phyloP scores from a whole-genome alignment of 495 filamentous ascomycete species.

The Penicillium fimorum region DNA sequence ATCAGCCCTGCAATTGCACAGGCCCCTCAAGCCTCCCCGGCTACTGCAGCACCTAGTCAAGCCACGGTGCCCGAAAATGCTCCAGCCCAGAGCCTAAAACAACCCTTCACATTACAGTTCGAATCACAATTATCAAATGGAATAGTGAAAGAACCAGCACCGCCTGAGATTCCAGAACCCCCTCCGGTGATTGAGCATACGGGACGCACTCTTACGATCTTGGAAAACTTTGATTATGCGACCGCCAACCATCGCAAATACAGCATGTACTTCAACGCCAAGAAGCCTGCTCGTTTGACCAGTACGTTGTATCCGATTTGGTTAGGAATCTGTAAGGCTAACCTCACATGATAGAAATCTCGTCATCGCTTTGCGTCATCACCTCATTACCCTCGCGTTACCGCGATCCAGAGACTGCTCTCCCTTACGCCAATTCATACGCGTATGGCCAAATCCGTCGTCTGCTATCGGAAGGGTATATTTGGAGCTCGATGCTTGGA shows the following conservation, averaged over 20 bases:
- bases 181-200: conserved; percentile 50
- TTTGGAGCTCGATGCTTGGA: conserved; percentile 72
- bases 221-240: conserved; percentile 56
- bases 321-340: conserved; percentile 12
- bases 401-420: conserved; percentile 70
- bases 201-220: conserved; percentile 50
- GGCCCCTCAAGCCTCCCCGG: conserved; percentile 14
- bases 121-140: conserved; percentile 11
- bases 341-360: conserved; percentile 38
- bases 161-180: conserved; percentile 27
- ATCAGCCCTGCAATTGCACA: conserved; percentile 10
- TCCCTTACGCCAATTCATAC: conserved; percentile 71
- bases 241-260: conserved; percentile 50
- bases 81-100: conserved; percentile 14
- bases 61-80: conserved; percentile 23
- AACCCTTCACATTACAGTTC: conserved; percentile 1
- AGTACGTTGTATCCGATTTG: conserved; percentile 37
- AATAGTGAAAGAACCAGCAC: conserved; percentile 13
- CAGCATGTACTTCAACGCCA: conserved; percentile 52
- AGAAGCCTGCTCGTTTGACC: conserved; percentile 47
- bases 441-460: conserved; percentile 70
- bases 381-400: conserved; percentile 76
- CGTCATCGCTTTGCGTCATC: conserved; percentile 67
- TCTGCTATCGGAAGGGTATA: conserved; percentile 58
- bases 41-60: conserved; percentile 15